A percentile compares a stretch with the other conserved stretches of the same genome.
These are phyloP conservation scores for Penicillium sclerotigenum DNA, from an alignment of 2,329 filamentous ascomycete species.

Conservation along the genomic window DNA sequence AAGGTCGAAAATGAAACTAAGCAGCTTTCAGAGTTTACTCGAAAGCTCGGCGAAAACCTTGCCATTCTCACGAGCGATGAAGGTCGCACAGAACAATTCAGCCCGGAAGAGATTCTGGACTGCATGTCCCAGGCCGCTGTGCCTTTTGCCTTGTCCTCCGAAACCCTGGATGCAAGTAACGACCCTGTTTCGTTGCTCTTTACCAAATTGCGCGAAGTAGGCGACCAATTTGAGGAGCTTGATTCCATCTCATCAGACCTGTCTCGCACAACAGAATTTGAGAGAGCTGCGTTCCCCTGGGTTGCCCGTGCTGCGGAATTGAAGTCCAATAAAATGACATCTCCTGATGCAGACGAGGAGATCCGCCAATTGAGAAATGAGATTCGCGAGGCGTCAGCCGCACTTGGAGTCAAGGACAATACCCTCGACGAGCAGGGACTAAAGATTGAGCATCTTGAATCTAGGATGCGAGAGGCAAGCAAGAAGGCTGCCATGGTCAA, in stretches of 20 bases:
- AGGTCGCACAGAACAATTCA: slow-evolving; percentile 65
- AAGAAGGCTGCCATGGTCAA: slow-evolving; percentile 62
- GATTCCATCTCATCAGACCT: slow-evolving; percentile 67
- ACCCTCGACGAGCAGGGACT: slow-evolving; percentile 81
- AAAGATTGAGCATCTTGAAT: slow-evolving; percentile 89
- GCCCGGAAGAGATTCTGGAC: slow-evolving; percentile 62
- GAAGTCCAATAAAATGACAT: slow-evolving; percentile 74
- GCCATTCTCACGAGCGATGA: slow-evolving; percentile 68
- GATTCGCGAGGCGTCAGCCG: slow-evolving; percentile 70
- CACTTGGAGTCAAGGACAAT: slow-evolving; percentile 71
- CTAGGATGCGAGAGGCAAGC: slow-evolving; percentile 77
- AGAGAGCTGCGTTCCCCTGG: slow-evolving; percentile 75
- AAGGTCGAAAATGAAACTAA: slow-evolving; percentile 63
- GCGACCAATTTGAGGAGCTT: slow-evolving; percentile 65
- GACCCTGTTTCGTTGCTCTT: slow-evolving; percentile 69
- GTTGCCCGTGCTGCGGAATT: slow-evolving; percentile 75
- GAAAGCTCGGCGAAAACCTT: slow-evolving; percentile 64
- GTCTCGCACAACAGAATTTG: slow-evolving; percentile 73
- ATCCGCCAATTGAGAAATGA: slow-evolving; percentile 76
- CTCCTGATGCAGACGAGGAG: slow-evolving; percentile 81
- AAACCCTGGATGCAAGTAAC: slow-evolving; percentile 26
- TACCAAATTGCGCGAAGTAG: slow-evolving; percentile 63
- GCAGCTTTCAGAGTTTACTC: slow-evolving; percentile 64
- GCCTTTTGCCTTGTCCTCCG: slow-evolving; percentile 26
- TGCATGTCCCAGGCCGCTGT: slow-evolving; percentile 48